Base-by-base conservation (phyloP, 73 alveolate species). In the Loxodes magnus region DNA sequence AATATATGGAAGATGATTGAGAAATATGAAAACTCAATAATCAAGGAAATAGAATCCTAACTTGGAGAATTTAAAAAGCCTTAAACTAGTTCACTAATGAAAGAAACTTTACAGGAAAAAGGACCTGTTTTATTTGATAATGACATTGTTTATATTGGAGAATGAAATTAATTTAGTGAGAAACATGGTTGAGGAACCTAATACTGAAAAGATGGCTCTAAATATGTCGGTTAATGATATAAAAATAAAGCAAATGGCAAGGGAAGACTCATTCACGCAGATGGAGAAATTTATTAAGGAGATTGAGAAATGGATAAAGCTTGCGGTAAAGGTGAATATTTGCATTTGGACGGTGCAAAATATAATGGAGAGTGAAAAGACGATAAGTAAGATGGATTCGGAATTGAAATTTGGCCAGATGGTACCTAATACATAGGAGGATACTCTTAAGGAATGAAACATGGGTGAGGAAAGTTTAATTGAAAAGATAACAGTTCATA, bases 231-330 rank as follows among this genome's bases (percentile, higher is more conserved):
- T 34, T 42, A 78, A 49, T 83, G 83, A 62, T 25, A 46, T 15
- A 39, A 73, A 15, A 74, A 72, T 48, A 64, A 70, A 59, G 90
- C 95, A 0, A 37, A 43, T 38, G 95, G 95, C 28, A 67, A 77
- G 60, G 95, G 95, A 5, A 83, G 56, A 54, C 79, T 83, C 48
- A 56, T 33, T 41, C 89, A 83, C 42, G 61, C 81, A 2, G 86
- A 77, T 52, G 95, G 92, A 2, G 95, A 83, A 53, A 73, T 73
- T 16, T 80, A 53, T 52, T 82, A 80, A 61, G 94, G 94, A 34
- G 70, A 79, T 34, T 56, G 87, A 82, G 28, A 23, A 24, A 67
- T 75, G 17, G 77, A 59, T 35, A 66, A 62, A 52, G 64, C 78
- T 10, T 68, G 76, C 27, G 90, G 94, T 19, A 67, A 71, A 35